Percentiles rank a stretch among this genome's conserved stretches.
phyloP scores from a whole-genome alignment of 176 grass and related monocot species.

The Triticum turgidum region DNA sequence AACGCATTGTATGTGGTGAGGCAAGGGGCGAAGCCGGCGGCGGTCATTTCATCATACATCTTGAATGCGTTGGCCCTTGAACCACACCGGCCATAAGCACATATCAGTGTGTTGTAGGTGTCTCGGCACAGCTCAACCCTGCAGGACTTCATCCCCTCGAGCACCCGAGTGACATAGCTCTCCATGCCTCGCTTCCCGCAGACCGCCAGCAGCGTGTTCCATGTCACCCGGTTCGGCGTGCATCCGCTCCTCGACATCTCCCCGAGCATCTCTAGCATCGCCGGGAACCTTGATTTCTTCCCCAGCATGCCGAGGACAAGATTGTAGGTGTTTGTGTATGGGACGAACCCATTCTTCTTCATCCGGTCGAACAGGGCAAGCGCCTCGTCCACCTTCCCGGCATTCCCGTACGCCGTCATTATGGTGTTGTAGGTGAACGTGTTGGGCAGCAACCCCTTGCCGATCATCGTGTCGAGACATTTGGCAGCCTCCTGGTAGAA shows the following conservation, averaged over 20 bases:
- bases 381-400: slow-evolving; percentile 59
- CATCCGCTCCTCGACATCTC: slow-evolving; percentile 82
- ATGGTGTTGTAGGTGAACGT: slow-evolving; percentile 67
- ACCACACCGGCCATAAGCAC: slow-evolving; percentile 79
- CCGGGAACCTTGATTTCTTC: slow-evolving; percentile 60
- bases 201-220: slow-evolving; percentile 83
- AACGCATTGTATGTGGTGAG: slow-evolving; percentile 78
- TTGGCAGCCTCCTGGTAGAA: slow-evolving; percentile 64
- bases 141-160: slow-evolving; percentile 66
- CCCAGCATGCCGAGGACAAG: slow-evolving; percentile 77
- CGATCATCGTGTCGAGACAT: slow-evolving; percentile 61
- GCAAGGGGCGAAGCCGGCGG: slow-evolving; percentile 60
- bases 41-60: slow-evolving; percentile 84
- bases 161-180: slow-evolving; percentile 61
- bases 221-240: slow-evolving; percentile 69
- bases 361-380: slow-evolving; percentile 65
- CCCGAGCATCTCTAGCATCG: slow-evolving; percentile 62
- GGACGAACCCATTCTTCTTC: slow-evolving; percentile 73
- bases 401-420: slow-evolving; percentile 68
- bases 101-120: slow-evolving; percentile 78
- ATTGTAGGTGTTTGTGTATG: slow-evolving; percentile 65
- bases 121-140: slow-evolving; percentile 61
- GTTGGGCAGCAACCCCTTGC: slow-evolving; percentile 74
- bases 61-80: slow-evolving; percentile 57
- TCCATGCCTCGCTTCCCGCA: slow-evolving; percentile 79